Conservation (phyloP, 306 rosid species). For the Leucaena leucocephala region DNA sequence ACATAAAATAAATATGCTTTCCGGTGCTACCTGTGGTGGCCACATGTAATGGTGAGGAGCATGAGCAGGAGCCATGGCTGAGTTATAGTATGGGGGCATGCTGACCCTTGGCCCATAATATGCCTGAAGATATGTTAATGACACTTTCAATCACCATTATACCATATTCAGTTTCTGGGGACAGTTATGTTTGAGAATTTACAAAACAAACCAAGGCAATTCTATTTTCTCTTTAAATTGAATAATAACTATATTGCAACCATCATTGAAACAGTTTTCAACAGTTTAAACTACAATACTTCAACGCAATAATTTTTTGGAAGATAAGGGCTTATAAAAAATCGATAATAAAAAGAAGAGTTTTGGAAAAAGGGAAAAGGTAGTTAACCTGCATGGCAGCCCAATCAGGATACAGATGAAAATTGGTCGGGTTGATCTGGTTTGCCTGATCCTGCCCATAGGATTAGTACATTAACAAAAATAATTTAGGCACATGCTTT, state of each 20-base stretch:
- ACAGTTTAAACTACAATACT: slow-evolving; percentile 7
- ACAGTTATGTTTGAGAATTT: neutral
- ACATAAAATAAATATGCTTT: slow-evolving; percentile 29
- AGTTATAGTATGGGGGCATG: slow-evolving; percentile 79
- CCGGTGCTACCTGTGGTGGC: slow-evolving; percentile 85
- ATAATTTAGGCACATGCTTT: slow-evolving; percentile 11
- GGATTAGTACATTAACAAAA: neutral
- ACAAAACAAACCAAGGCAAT: neutral
- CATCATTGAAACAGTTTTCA: neutral
- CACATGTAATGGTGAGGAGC: slow-evolving; percentile 94
- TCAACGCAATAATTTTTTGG: slow-evolving; percentile 3
- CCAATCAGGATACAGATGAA: slow-evolving; percentile 92
- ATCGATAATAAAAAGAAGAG: slow-evolving; percentile 11
- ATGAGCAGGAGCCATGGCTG: slow-evolving; percentile 76
- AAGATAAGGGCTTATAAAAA: neutral
- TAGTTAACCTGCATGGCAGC: slow-evolving; percentile 89
- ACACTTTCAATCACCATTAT: slow-evolving; percentile 32
- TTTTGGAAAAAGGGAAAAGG: slow-evolving; percentile 9
- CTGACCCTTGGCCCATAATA: slow-evolving; percentile 90
- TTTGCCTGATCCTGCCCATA: slow-evolving; percentile 64
- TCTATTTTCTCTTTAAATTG: neutral
- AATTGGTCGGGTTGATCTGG: slow-evolving; percentile 53
- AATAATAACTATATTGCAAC: neutral
- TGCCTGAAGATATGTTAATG: slow-evolving; percentile 53
- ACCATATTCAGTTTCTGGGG: slow-evolving; percentile 21